These are phyloP conservation scores for Pythium sp. DNA, from an alignment of 352 stramenopile genomes.

Conservation along the genomic window DNA sequence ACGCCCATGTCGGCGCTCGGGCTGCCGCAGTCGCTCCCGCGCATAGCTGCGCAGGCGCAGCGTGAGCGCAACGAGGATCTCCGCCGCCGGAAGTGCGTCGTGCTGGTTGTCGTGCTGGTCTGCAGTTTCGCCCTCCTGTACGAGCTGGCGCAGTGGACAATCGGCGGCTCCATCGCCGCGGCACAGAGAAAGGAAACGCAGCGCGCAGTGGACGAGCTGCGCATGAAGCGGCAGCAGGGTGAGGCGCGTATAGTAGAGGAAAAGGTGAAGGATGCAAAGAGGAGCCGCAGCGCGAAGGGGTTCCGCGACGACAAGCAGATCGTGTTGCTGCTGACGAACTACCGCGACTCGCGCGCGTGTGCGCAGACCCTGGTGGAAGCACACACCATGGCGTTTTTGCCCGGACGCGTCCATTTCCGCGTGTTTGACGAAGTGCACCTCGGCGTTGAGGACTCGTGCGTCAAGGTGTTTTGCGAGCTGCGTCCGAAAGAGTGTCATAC, in stretches of 20 bases:
- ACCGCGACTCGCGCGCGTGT: constrained; percentile 53
- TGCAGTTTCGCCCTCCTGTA: constrained; percentile 30
- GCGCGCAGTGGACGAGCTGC: constrained; percentile 25
- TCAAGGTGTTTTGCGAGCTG: constrained; percentile 58
- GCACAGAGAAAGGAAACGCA: constrained; percentile 22
- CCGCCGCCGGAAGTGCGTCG: constrained; percentile 19
- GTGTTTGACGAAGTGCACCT: constrained; percentile 75
- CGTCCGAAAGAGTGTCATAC: constrained; percentile 40
- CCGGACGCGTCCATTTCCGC: constrained; percentile 54
- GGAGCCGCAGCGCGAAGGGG: constrained; percentile 20
- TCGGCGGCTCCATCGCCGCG: constrained; percentile 31
- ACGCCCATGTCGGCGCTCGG: constrained; percentile 56
- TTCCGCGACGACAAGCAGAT: constrained; percentile 73
- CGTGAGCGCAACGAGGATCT: constrained; percentile 15
- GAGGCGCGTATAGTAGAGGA: constrained; percentile 20
- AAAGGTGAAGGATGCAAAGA: constrained; percentile 9
- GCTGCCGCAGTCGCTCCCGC: constrained; percentile 41
- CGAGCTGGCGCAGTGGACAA: constrained; percentile 39
- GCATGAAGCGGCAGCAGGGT: constrained; percentile 22
- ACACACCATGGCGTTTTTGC: constrained; percentile 32
- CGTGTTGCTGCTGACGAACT: constrained; percentile 71
- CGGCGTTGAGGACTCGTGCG: constrained; percentile 53
- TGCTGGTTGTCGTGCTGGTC: constrained; percentile 22
- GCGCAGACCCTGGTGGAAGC: constrained; percentile 52
- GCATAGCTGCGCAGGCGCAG: constrained; percentile 16